Conservation (phyloP, 2,329 filamentous ascomycete species). For the Pseudocercospora crystallina region DNA sequence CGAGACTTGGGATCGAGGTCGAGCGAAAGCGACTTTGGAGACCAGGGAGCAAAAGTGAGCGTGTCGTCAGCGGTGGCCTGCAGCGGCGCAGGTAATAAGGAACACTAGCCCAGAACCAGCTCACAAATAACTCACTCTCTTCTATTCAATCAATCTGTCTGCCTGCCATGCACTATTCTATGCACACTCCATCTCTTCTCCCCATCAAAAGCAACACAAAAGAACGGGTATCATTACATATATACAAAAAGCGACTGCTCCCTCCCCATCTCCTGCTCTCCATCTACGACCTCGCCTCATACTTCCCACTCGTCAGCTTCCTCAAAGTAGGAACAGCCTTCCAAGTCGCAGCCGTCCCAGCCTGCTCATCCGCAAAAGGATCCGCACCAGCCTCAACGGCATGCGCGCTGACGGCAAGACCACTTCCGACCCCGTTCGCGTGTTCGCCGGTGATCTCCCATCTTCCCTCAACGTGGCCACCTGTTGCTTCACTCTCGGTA, state of each 20-base stretch:
- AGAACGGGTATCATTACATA: slow-evolving; percentile 20
- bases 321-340: slow-evolving; percentile 63
- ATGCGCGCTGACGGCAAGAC: slow-evolving; percentile 60
- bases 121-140: too few relatives aligned
- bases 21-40: too few relatives aligned
- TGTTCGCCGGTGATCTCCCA: slow-evolving; percentile 68
- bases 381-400: slow-evolving; percentile 52
- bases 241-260: slow-evolving; percentile 8
- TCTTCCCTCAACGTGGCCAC: slow-evolving; percentile 76
- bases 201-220: neutral
- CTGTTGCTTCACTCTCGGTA: slow-evolving; percentile 68
- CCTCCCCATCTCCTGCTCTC: neutral
- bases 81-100: too few relatives aligned
- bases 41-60: too few relatives aligned
- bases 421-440: slow-evolving; percentile 54
- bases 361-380: slow-evolving; percentile 69
- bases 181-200: neutral
- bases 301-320: slow-evolving; percentile 74
- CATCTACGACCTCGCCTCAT: slow-evolving; percentile 40
- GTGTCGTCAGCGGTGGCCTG: too few relatives aligned
- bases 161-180: too few relatives aligned
- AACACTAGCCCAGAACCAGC: too few relatives aligned
- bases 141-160: too few relatives aligned
- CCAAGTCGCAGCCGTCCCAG: slow-evolving; percentile 52
- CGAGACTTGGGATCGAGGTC: too few relatives aligned